These are phyloP conservation scores for Ustilago curta DNA, from an alignment of 1,284 basidiomycete genomes.

Conservation along the genomic window DNA sequence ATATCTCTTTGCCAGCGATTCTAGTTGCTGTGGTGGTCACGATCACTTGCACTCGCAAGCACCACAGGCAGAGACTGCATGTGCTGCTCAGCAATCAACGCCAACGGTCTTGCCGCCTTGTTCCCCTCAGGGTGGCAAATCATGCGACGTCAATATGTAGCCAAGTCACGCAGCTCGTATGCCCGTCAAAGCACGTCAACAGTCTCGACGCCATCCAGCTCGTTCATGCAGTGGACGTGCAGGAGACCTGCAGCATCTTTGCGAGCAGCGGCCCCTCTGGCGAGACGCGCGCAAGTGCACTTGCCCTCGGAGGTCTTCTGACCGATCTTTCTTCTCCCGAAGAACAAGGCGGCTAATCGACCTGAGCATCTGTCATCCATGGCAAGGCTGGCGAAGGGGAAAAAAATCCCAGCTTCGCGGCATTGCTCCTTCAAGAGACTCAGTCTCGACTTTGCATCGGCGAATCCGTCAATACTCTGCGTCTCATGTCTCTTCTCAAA, in stretches of 20 bases:
- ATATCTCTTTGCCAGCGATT: neutral
- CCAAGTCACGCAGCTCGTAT: neutral
- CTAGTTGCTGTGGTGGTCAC: neutral
- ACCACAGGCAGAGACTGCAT: neutral
- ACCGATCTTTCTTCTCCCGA: neutral
- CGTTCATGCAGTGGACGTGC: neutral
- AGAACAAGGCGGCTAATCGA: too few relatives aligned
- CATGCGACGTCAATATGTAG: neutral
- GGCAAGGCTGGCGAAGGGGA: constrained; percentile 13
- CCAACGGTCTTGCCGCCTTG: neutral
- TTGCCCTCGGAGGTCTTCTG: constrained; percentile 12
- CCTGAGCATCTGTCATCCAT: too few relatives aligned
- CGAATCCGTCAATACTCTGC: neutral
- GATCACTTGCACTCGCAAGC: constrained; percentile 5
- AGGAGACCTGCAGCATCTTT: neutral
- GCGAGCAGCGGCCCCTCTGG: neutral
- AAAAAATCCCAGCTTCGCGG: constrained; percentile 4
- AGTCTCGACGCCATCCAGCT: neutral
- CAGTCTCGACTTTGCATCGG: neutral
- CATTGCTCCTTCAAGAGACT: neutral
- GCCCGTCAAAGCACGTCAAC: neutral
- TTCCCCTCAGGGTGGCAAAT: neutral
- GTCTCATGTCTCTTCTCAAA: constrained; percentile 5
- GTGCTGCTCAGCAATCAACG: neutral
- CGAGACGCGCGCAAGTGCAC: constrained; percentile 1